Percentiles rank a stretch among this genome's conserved stretches.
These are phyloP conservation scores for Rhododendron griersonianum DNA, from an alignment of 148 eudicot species.

Conservation along the genomic window DNA sequence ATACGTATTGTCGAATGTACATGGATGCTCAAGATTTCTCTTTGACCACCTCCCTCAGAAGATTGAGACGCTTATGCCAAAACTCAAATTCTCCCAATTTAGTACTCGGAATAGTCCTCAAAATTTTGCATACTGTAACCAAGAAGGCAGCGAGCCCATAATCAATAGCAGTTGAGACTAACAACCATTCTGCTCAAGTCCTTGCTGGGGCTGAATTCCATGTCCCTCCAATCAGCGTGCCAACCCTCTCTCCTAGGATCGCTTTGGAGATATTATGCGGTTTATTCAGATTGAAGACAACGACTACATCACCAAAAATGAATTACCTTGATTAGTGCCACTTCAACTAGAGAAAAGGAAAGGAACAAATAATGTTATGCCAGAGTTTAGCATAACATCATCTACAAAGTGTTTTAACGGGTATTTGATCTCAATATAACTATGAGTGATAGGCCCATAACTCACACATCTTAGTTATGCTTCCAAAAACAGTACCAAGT, in stretches of 20 bases:
- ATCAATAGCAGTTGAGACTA: neutral
- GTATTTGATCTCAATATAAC: neutral
- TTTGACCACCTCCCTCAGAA: neutral
- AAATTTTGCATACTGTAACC: neutral
- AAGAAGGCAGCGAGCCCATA: neutral
- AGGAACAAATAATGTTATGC: neutral
- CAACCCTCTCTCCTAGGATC: neutral
- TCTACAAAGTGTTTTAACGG: neutral
- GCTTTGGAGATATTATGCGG: neutral
- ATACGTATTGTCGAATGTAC: neutral
- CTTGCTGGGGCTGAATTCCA: neutral
- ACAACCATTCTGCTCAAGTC: neutral
- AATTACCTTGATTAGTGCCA: neutral
- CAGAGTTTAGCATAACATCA: neutral
- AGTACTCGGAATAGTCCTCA: neutral
- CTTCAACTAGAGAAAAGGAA: neutral
- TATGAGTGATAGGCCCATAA: neutral
- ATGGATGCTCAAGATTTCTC: neutral
- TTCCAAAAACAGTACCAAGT: neutral
- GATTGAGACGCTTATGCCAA: neutral
- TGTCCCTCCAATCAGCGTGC: neutral
- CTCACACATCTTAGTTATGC: neutral
- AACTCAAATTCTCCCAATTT: neutral
- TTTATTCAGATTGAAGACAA: neutral
- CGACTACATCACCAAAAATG: neutral